Evolutionary conservation across 2,329 filamentous ascomycete genomes (phyloP), one percentile per base, ranked within the genome.

Genomic region (Huntiella bhutanensis): DNA sequence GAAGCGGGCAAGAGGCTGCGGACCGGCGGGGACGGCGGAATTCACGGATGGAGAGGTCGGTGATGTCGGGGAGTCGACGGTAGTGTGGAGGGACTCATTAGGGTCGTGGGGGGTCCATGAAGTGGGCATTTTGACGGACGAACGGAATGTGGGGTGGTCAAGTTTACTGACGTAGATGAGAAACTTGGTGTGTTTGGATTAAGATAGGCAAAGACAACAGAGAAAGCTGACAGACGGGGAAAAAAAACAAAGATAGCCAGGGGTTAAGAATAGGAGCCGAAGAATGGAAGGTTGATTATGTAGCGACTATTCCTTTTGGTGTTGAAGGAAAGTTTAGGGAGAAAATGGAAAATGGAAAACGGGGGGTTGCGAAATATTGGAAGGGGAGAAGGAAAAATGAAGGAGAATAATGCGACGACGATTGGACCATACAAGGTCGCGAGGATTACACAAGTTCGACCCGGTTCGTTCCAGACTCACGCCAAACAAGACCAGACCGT

Each of bases 1-100:
- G 62, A 92, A 94, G 49, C 86, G 78, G 40, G 84, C 36, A 41
- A 50, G 44, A 37, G 48, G 45, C 15, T 46, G 47, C n/a, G 44
- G 47, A 12, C 47, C 41, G 13, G 47, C 37, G 19, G 47, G 45
- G 13, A 34, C 36, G 32, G 41, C 43, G 22, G 41, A 19, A 34
- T 16, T 41, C 11, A 11, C 37, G 37, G 37, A 15, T 17, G 42
- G 42, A 34, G 19, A 44, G 28, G 12, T 41, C 34, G 12, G 43
- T 13, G 12, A 49, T 47, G n/a, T 46, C 44, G 35, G 34, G 44
- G 37, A 16, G 44, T 42, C 48, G 44, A 44, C 40, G 46, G 41
- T 12, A 15, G 33, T 12, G 32, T 17, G 39, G 48, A 39, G 13
- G 22, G 32, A 22, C 39, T 33, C 13, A 22, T 12, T 32, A 33